Evolutionary conservation across 2,329 filamentous ascomycete genomes (phyloP).

Genomic region (Thelonectria discophora): DNA sequence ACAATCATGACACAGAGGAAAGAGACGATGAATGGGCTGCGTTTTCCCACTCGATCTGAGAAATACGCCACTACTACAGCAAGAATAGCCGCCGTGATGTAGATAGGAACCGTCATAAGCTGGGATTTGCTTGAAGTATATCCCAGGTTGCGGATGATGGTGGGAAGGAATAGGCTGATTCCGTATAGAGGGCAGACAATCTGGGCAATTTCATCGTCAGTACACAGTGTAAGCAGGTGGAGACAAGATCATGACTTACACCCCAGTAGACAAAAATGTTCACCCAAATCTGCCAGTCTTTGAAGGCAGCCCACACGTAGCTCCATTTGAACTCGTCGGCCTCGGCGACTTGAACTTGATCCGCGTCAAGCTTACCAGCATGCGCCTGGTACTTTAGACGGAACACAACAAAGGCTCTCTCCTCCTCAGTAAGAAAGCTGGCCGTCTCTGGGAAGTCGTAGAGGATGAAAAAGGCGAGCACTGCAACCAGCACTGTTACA

Average conservation of each 20-base stretch:
- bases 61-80: conserved; percentile 62
- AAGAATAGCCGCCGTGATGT: conserved; percentile 69
- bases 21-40: conserved; percentile 64
- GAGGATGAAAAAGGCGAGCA: conserved; percentile 74
- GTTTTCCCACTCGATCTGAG: conserved; percentile 63
- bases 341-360: conserved; percentile 58
- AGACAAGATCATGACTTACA: conserved; percentile 54
- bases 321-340: conserved; percentile 79
- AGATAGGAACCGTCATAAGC: conserved; percentile 70
- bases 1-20: conserved; percentile 63
- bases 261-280: conserved; percentile 71
- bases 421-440: conserved; percentile 74
- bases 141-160: conserved; percentile 68
- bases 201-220: neutral
- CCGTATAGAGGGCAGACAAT: conserved; percentile 64
- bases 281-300: conserved; percentile 81
- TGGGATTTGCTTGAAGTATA: conserved; percentile 68
- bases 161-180: conserved; percentile 68
- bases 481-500: conserved; percentile 72
- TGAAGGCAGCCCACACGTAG: conserved; percentile 77
- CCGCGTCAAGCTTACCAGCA: conserved; percentile 25
- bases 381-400: conserved; percentile 73
- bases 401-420: conserved; percentile 75
- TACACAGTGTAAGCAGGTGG: neutral
- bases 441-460: conserved; percentile 85